Evolutionary conservation across 352 stramenopile genomes (phyloP).

Genomic region (Globisporangium emineosum): DNA sequence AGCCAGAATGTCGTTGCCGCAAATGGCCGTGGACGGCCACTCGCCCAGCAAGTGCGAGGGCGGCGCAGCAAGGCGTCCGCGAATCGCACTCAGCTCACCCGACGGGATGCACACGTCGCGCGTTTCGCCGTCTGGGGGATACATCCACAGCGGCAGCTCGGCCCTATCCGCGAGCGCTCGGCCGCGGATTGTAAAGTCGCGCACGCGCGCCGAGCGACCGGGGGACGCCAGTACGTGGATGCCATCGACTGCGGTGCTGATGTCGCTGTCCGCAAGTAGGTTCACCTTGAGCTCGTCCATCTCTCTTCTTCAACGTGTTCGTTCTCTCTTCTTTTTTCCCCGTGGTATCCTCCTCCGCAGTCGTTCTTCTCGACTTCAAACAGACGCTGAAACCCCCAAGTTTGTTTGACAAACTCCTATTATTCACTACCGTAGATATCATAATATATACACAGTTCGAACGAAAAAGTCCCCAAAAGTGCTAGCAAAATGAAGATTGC

Average conservation of each 20-base stretch:
- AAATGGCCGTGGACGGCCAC: conserved; percentile 89
- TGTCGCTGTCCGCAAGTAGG: conserved; percentile 23
- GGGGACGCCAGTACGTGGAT: conserved; percentile 4
- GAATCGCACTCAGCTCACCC: conserved; percentile 27
- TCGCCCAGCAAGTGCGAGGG: conserved; percentile 47
- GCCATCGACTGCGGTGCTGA: background rate
- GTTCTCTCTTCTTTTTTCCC: background rate
- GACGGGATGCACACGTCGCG: conserved; percentile 25
- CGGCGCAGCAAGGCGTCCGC: conserved; percentile 22
- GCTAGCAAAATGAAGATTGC: too few relatives aligned
- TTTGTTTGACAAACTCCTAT: too few relatives aligned
- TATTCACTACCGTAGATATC: background rate
- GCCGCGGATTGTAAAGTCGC: conserved; percentile 16
- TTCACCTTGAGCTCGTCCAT: conserved; percentile 54
- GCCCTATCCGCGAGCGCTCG: conserved; percentile 18
- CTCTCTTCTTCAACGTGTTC: background rate
- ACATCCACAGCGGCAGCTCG: conserved; percentile 38
- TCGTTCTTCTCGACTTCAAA: conserved; percentile 1
- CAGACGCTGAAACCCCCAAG: too few relatives aligned
- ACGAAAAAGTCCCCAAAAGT: too few relatives aligned
- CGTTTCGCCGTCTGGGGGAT: conserved; percentile 36
- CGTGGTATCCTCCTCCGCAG: too few relatives aligned
- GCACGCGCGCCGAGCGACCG: conserved; percentile 12
- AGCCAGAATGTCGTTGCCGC: conserved; percentile 91
- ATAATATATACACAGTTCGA: background rate